A percentile compares a stretch with the other conserved stretches of the same genome.
Evolutionary conservation across 805 yeast species (phyloP).

Genomic region (Wickerhamiella lipophila): DNA sequence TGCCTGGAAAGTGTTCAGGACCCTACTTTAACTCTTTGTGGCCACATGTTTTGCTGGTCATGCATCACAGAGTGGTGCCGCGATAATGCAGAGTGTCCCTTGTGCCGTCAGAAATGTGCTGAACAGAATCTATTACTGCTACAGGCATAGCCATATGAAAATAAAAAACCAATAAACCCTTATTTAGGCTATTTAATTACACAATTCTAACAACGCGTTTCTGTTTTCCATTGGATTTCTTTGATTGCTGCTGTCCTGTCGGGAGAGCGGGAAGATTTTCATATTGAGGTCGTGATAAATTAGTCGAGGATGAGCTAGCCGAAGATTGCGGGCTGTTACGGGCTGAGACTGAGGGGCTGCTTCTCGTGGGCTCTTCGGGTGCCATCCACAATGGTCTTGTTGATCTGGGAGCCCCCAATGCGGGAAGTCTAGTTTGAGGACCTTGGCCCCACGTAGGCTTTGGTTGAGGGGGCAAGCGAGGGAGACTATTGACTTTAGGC

Average conservation of each 20-base stretch:
- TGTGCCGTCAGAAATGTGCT: conserved; percentile 62
- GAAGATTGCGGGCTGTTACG: conserved; percentile 17
- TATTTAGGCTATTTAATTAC: background rate
- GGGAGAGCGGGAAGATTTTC: conserved; percentile 2
- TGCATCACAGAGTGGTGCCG: conserved; percentile 84
- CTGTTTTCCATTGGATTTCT: background rate
- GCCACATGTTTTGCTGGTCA: conserved; percentile 87
- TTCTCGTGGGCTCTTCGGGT: conserved; percentile 26
- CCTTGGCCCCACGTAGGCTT: conserved; percentile 8
- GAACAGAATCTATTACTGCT: conserved; percentile 54
- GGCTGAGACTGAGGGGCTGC: conserved; percentile 13
- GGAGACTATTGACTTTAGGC: background rate
- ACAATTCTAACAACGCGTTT: background rate
- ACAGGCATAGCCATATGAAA: conserved; percentile 20
- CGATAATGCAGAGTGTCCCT: conserved; percentile 80
- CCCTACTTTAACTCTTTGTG: conserved; percentile 82
- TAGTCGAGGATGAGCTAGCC: conserved; percentile 14
- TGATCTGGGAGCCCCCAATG: conserved; percentile 20
- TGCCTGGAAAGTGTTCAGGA: conserved; percentile 69
- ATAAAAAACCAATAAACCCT: background rate
- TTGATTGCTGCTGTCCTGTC: background rate
- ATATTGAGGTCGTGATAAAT: conserved; percentile 17
- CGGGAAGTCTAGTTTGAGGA: conserved; percentile 17
- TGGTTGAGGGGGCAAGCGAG: background rate
- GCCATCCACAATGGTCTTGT: conserved; percentile 40